Conservation (phyloP, 208 protist genomes). For the Trypanosoma lewisi region DNA sequence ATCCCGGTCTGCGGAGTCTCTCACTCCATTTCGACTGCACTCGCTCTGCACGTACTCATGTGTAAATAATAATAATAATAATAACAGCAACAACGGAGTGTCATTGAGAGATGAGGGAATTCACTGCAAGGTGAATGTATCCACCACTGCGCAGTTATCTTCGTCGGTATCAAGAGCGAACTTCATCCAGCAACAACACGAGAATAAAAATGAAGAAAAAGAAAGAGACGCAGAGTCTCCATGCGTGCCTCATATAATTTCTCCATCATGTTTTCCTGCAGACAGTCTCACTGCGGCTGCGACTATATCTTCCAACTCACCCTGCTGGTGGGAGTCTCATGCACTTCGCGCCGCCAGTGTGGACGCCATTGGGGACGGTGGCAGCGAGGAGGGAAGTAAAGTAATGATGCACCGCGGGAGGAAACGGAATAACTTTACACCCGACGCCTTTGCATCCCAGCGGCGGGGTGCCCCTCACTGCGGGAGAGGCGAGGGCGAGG, state of each 20-base stretch:
- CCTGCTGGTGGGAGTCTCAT: not conserved
- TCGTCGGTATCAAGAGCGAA: too few relatives aligned
- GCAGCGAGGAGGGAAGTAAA: not conserved
- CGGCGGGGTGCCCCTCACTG: too few relatives aligned
- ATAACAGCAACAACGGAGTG: too few relatives aligned
- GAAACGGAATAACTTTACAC: too few relatives aligned
- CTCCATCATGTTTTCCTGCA: not conserved
- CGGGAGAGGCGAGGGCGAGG: not conserved
- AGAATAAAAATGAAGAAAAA: too few relatives aligned
- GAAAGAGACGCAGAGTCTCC: too few relatives aligned
- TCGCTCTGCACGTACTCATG: conserved; percentile 3
- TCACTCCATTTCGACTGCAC: conserved; percentile 17
- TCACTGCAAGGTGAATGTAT: too few relatives aligned
- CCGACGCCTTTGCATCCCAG: too few relatives aligned
- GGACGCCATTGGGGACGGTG: not conserved
- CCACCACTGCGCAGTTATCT: too few relatives aligned
- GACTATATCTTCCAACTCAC: not conserved
- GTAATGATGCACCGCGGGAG: not conserved
- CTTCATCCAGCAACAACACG: too few relatives aligned
- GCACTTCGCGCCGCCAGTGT: conserved; percentile 9
- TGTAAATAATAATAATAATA: too few relatives aligned
- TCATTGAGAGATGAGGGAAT: too few relatives aligned
- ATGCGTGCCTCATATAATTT: not conserved
- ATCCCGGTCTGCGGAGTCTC: conserved; percentile 24
- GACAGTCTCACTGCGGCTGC: not conserved